Base-by-base conservation (phyloP, 495 filamentous ascomycete genomes). In the Tuber borchii region DNA sequence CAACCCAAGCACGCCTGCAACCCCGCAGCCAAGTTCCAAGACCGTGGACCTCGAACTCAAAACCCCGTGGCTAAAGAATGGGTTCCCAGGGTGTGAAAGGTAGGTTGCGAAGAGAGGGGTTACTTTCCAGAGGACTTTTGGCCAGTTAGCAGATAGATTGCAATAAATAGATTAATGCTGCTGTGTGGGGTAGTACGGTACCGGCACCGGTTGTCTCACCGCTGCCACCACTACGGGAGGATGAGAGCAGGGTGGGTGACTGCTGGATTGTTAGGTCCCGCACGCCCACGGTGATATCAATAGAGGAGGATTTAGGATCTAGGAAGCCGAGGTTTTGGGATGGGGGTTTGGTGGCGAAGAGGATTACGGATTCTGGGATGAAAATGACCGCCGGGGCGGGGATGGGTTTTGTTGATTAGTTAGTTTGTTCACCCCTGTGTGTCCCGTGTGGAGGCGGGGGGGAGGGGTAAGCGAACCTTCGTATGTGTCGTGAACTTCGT, bases 121-220 rank as follows among this genome's bases (percentile, higher is more conserved):
- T 81, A 97, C 91, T 86, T 93, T 95, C 95, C 95, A 99, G 22
- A 96, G 85, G 31, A 95, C 93, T 92, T 61, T 26, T 26, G 26
- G 73, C 69, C 14, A 2, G 70, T 75, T 40, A 71, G 79, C 42
- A 39, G 20, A 34, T 42, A 19, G 17, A 31, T 20, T 51, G 48
- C 22, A 72, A 40, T 6, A 76, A 72, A 40, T 6, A 76, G 40
- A 42, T 69, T 70, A 74, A 56, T 48, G 65, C 9, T n/a, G 39
- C 42, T 56, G 56, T 71, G 34, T 45, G 44, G 51, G 69, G 48
- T 51, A 56, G 83, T 86, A 77, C 20, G 1, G 22, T 84, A 93
- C 92, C 92, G 82, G 94, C 94, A 74, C 95, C 95, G 6, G 95
- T 99, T 1, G 95, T 99, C 1, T 95, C 96, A 26, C 90, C 42